Percentiles rank a stretch among this genome's conserved stretches.
Evolutionary conservation across 1,139 yeast genomes (phyloP).

Genomic region (Hemisphaericaspora subhashii): DNA sequence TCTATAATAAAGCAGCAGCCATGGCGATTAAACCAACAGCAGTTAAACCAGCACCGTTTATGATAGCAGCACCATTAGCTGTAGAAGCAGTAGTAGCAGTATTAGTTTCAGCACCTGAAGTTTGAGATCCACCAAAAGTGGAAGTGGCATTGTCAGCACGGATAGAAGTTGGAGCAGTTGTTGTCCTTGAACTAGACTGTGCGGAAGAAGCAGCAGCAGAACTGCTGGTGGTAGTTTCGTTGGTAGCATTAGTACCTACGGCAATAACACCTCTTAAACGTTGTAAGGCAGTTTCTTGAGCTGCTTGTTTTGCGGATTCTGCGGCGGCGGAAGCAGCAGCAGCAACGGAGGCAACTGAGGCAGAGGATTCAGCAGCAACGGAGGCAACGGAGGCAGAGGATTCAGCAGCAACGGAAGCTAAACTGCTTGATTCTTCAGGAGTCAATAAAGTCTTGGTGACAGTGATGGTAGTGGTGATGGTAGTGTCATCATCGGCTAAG

Average conservation of each 20-base stretch:
- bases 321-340: constrained; percentile 20
- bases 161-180: constrained; percentile 10
- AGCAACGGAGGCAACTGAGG: constrained; percentile 18
- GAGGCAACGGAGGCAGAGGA: constrained; percentile 17
- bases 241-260: constrained; percentile 38
- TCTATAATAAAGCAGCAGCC: constrained; percentile 41
- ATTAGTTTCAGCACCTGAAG: constrained; percentile 11
- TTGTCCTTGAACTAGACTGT: constrained; percentile 10
- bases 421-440: constrained; percentile 39
- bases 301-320: constrained; percentile 16
- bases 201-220: constrained; percentile 12
- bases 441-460: constrained; percentile 44
- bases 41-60: constrained; percentile 36
- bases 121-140: constrained; percentile 1
- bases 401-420: constrained; percentile 21
- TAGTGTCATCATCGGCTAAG: constrained; percentile 40
- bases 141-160: constrained; percentile 2
- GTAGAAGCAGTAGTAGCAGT: constrained; percentile 13
- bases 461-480: constrained; percentile 42
- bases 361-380: constrained; percentile 19
- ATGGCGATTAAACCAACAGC: constrained; percentile 49
- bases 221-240: constrained; percentile 14
- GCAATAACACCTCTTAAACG: constrained; percentile 48
- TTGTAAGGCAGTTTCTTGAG: constrained; percentile 24
- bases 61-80: constrained; percentile 34